Conservation (phyloP, 176 grass and related monocot species). For the Themeda triandra region DNA sequence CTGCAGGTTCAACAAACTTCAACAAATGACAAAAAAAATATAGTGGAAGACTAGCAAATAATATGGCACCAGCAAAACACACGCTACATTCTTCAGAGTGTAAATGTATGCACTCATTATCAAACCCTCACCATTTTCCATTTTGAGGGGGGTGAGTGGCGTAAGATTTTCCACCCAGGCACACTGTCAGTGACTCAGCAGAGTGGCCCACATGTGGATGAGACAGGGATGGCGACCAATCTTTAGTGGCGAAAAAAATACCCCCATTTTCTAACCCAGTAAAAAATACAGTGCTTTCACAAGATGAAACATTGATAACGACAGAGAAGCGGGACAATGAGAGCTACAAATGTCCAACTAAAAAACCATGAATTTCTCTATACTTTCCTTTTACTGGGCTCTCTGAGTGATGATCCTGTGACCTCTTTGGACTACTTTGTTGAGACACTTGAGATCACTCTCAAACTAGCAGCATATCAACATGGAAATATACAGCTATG, state of each 20-base stretch:
- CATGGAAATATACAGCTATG: not conserved
- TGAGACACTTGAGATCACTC: not conserved
- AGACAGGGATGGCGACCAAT: not conserved
- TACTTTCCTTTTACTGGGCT: not conserved
- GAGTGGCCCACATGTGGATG: not conserved
- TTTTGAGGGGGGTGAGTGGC: not conserved
- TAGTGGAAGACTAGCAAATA: not conserved
- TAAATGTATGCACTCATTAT: not conserved
- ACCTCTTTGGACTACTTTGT: not conserved
- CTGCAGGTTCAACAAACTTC: not conserved
- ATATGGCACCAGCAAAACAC: not conserved
- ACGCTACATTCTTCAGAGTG: not conserved
- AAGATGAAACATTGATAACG: not conserved
- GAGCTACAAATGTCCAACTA: not conserved
- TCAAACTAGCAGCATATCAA: not conserved
- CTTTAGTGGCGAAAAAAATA: not conserved
- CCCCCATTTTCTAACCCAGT: not conserved
- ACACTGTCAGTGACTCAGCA: not conserved
- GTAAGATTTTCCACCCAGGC: not conserved
- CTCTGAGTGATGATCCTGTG: not conserved
- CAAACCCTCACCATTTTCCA: not conserved
- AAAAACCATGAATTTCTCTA: slow-evolving; percentile 2
- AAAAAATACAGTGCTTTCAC: not conserved
- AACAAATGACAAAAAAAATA: not conserved
- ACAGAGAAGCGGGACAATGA: not conserved